Percentiles rank a stretch among this genome's conserved stretches.
These are phyloP conservation scores for Elongisporangium senticosum DNA, from an alignment of 352 stramenopile genomes.

Conservation along the genomic window DNA sequence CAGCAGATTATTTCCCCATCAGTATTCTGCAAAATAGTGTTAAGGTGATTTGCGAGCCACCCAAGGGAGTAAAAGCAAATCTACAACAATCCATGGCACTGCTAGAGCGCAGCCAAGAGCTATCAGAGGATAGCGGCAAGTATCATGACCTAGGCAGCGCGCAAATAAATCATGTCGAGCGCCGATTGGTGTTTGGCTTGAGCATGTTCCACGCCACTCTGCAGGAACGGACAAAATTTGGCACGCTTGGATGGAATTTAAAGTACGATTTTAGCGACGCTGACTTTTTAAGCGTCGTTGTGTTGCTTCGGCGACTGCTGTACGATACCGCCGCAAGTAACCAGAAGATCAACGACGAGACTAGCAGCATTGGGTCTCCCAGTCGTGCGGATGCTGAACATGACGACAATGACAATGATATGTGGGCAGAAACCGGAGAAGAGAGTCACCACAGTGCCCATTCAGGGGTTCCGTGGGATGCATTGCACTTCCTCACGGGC, in stretches of 20 bases:
- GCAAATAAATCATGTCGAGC: conserved; percentile 18
- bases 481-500: conserved; percentile 66
- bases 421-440: background rate
- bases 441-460: background rate
- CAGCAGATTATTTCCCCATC: conserved; percentile 63
- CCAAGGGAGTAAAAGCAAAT: conserved; percentile 68
- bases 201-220: conserved; percentile 79
- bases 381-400: background rate
- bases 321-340: conserved; percentile 3
- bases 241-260: conserved; percentile 70
- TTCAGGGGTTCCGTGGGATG: conserved; percentile 56
- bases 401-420: conserved; percentile 1
- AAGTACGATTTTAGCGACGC: conserved; percentile 76
- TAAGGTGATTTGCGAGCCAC: conserved; percentile 77
- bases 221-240: conserved; percentile 73
- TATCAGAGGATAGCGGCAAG: conserved; percentile 2
- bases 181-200: conserved; percentile 60
- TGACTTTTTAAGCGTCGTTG: conserved; percentile 68
- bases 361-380: background rate
- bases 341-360: background rate
- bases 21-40: conserved; percentile 67
- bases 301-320: conserved; percentile 47
- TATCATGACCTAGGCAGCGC: background rate
- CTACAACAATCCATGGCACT: conserved; percentile 61
- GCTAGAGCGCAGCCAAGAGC: conserved; percentile 8